These are phyloP conservation scores for Diaporthe humulicola DNA, from an alignment of 2,329 filamentous ascomycete species.

Conservation along the genomic window DNA sequence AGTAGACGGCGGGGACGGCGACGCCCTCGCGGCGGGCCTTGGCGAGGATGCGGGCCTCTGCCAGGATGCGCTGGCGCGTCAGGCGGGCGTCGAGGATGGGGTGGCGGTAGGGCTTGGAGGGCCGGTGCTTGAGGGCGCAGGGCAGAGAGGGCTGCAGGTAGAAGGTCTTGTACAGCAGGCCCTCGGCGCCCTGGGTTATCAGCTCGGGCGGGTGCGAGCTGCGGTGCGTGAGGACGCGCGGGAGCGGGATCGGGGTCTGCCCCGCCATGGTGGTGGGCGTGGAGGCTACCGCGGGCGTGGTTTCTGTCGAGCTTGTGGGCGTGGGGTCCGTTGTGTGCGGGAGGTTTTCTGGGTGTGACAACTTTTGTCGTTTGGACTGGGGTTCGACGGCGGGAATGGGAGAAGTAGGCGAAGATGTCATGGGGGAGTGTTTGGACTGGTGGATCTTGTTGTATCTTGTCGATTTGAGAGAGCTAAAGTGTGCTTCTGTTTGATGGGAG, in stretches of 20 bases:
- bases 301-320: not conserved
- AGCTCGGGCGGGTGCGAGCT: slow-evolving; percentile 73
- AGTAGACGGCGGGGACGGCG: slow-evolving; percentile 84
- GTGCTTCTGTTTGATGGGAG: not conserved
- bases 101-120: slow-evolving; percentile 92
- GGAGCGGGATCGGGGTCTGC: slow-evolving; percentile 64
- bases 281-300: not conserved
- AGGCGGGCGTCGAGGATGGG: slow-evolving; percentile 88
- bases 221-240: slow-evolving; percentile 74
- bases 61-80: slow-evolving; percentile 87
- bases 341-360: not conserved
- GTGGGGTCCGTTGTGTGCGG: not conserved
- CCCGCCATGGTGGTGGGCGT: slow-evolving; percentile 33
- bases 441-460: not conserved
- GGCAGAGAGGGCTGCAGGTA: slow-evolving; percentile 78
- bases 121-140: slow-evolving; percentile 91
- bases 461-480: not conserved
- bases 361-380: slow-evolving; percentile 3
- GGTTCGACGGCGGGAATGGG: not conserved
- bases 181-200: slow-evolving; percentile 95
- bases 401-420: not conserved
- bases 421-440: not conserved
- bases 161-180: slow-evolving; percentile 88
- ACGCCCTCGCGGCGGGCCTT: slow-evolving; percentile 85
- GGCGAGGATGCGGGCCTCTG: slow-evolving; percentile 88